A percentile compares a stretch with the other conserved stretches of the same genome.
phyloP scores from a whole-genome alignment of 208 protist genomes.

The Pavlovales sp. region DNA sequence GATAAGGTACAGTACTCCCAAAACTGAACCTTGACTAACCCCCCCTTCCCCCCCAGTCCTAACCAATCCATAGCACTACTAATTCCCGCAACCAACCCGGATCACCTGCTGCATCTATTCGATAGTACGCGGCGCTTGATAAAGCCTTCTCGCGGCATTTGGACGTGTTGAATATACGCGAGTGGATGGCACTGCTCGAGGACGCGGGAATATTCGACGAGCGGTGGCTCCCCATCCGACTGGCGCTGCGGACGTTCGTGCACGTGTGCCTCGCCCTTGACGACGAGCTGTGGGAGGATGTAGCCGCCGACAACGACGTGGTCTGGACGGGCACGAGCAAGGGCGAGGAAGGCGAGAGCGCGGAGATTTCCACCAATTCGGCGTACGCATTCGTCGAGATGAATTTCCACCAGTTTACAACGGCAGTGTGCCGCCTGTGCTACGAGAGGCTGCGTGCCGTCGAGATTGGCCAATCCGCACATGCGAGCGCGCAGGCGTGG shows the following conservation, averaged over 20 bases:
- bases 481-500: too few species aligned
- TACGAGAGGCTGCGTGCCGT: not conserved
- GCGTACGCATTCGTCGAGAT: not conserved
- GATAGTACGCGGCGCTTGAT: not conserved
- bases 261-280: not conserved
- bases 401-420: not conserved
- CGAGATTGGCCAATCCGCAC: not conserved
- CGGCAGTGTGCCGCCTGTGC: not conserved
- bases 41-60: too few species aligned
- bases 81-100: too few species aligned
- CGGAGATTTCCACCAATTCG: too few species aligned
- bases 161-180: not conserved
- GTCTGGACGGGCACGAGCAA: too few species aligned
- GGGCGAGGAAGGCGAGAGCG: too few species aligned
- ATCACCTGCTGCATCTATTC: too few species aligned
- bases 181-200: not conserved
- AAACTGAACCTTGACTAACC: too few species aligned
- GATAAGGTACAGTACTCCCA: too few species aligned
- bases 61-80: too few species aligned
- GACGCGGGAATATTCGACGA: not conserved
- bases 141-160: not conserved
- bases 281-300: not conserved
- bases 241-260: not conserved
- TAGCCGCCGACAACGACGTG: too few species aligned
- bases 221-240: not conserved